phyloP scores from a whole-genome alignment of 192 early-diverging fungal species.

The Mortierella alpina region DNA sequence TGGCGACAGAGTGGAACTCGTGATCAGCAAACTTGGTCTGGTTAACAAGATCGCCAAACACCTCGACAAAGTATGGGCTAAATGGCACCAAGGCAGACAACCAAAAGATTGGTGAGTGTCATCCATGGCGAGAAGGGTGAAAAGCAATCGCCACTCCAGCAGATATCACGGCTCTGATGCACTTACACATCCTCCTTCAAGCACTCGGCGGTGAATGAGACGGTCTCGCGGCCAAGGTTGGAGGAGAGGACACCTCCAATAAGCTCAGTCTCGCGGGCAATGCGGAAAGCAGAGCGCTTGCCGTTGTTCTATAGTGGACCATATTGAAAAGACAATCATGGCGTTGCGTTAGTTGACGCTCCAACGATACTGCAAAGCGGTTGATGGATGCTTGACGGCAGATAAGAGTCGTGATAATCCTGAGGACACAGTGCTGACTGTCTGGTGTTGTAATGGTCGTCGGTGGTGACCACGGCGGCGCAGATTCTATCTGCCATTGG shows the following conservation, averaged over 20 bases:
- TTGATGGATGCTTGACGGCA: no score
- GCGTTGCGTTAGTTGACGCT: no score
- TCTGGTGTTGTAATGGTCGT: no score
- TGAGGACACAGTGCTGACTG: no score
- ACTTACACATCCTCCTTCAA: constrained; percentile 89
- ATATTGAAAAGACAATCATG: no score
- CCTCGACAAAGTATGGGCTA: constrained; percentile 83
- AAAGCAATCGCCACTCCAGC: not conserved
- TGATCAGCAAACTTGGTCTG: constrained; percentile 85
- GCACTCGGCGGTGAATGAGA: constrained; percentile 90
- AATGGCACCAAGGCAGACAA: not conserved
- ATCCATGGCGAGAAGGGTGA: not conserved
- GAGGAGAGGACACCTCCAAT: constrained; percentile 88
- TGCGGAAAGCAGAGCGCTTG: constrained; percentile 86
- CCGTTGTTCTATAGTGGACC: constrained; percentile 72
- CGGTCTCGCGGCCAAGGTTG: constrained; percentile 83
- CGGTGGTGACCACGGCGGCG: no score
- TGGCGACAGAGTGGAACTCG: constrained; percentile 83
- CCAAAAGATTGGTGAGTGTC: not conserved
- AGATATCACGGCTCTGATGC: not conserved
- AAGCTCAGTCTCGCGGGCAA: constrained; percentile 91
- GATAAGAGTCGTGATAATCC: no score
- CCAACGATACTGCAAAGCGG: no score
- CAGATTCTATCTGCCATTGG: no score
- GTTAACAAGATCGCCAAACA: constrained; percentile 81